Evolutionary conservation across 495 filamentous ascomycete genomes (phyloP).

Genomic region (Lasiosphaeria ovina): DNA sequence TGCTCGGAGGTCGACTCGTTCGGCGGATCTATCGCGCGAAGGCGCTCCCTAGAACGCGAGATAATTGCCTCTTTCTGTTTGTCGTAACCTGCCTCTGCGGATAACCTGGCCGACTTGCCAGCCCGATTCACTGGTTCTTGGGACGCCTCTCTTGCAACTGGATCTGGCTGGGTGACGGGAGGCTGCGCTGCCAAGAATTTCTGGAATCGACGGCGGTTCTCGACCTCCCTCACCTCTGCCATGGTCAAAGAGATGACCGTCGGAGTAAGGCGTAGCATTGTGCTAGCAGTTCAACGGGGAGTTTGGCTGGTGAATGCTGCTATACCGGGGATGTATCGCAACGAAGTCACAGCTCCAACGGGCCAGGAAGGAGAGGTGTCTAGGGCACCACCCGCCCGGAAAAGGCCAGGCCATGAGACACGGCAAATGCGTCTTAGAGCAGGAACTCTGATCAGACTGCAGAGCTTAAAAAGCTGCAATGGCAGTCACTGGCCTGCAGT

Average conservation of each 20-base stretch:
- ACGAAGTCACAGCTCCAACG: neutral
- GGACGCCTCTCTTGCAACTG: too few species aligned
- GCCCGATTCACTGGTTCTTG: neutral
- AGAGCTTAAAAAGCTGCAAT: too few species aligned
- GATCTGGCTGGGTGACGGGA: too few species aligned
- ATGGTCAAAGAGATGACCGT: slow-evolving; percentile 54
- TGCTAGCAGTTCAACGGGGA: slow-evolving; percentile 6
- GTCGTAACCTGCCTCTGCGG: neutral
- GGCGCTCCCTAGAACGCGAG: neutral
- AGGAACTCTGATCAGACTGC: too few species aligned
- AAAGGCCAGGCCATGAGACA: too few species aligned
- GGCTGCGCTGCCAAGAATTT: slow-evolving; percentile 30
- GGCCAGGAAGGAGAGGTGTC: too few species aligned
- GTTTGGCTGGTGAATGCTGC: neutral
- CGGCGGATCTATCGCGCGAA: neutral
- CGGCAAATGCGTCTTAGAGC: too few species aligned
- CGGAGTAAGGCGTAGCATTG: slow-evolving; percentile 56
- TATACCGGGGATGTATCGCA: neutral
- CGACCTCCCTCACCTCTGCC: slow-evolving; percentile 52
- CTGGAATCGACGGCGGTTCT: slow-evolving; percentile 39
- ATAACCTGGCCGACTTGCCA: neutral
- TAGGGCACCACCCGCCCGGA: too few species aligned
- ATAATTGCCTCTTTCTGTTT: neutral
- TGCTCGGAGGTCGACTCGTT: neutral
- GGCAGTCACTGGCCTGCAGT: too few species aligned